These are phyloP conservation scores for Canariomyces notabilis DNA, from an alignment of 2,329 filamentous ascomycete genomes.

Conservation along the genomic window DNA sequence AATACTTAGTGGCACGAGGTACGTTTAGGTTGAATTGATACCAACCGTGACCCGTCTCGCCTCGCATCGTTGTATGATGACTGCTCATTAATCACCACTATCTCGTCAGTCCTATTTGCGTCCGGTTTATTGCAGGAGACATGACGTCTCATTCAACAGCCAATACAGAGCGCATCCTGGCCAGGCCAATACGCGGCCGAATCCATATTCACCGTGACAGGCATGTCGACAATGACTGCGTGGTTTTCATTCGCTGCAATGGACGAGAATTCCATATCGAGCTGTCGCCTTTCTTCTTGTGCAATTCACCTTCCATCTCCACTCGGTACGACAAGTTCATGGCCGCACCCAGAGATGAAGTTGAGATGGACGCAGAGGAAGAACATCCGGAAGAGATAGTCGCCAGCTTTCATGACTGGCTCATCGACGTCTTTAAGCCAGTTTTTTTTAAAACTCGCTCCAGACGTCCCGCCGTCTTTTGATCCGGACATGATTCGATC, in stretches of 20 bases:
- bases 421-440: slow-evolving; percentile 14
- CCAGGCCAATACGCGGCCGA: slow-evolving; percentile 7
- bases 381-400: slow-evolving; percentile 12
- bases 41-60: too few species aligned
- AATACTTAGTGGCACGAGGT: too few species aligned
- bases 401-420: slow-evolving; percentile 12
- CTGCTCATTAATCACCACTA: too few species aligned
- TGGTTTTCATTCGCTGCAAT: slow-evolving; percentile 18
- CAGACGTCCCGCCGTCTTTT: slow-evolving; percentile 15
- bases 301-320: slow-evolving; percentile 12
- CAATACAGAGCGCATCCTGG: slow-evolving; percentile 10
- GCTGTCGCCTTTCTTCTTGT: slow-evolving; percentile 14
- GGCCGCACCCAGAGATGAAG: slow-evolving; percentile 6
- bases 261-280: slow-evolving; percentile 14
- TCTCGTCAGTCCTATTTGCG: background rate
- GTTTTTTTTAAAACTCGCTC: slow-evolving; percentile 14
- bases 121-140: slow-evolving; percentile 1
- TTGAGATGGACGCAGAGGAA: slow-evolving; percentile 6
- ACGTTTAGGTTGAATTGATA: too few species aligned
- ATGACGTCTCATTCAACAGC: slow-evolving; percentile 2
- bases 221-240: slow-evolving; percentile 14
- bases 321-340: slow-evolving; percentile 15
- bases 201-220: slow-evolving; percentile 5
- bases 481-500: slow-evolving; percentile 13
- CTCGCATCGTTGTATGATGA: too few species aligned